phyloP scores from a whole-genome alignment of 176 grass and related monocot genomes.

The Aegilops tauschii region DNA sequence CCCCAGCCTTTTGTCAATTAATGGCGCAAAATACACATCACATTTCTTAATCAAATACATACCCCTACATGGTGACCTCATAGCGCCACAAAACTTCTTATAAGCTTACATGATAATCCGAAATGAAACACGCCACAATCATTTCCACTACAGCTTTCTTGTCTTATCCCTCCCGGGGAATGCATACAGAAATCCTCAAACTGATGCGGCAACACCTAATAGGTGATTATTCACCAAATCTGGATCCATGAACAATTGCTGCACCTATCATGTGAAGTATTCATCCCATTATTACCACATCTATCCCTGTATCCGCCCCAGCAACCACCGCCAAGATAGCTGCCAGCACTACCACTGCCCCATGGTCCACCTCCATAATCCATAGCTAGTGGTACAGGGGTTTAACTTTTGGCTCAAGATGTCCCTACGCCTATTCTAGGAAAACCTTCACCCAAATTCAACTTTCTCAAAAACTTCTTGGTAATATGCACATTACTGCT shows the following conservation, averaged over 20 bases:
- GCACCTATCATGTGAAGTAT: background rate
- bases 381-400: background rate
- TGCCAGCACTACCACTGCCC: background rate
- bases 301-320: background rate
- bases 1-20: background rate
- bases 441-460: background rate
- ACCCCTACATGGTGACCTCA: background rate
- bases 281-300: background rate
- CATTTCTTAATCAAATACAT: background rate
- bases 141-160: background rate
- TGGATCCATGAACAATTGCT: background rate
- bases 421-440: background rate
- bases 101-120: background rate
- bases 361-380: background rate
- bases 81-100: background rate
- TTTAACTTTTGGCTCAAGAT: background rate
- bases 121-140: background rate
- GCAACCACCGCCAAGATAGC: background rate
- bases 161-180: background rate
- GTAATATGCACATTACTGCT: background rate
- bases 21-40: background rate
- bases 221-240: background rate
- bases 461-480: background rate
- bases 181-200: background rate
- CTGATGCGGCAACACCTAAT: background rate